Base-by-base conservation (phyloP, 2,329 filamentous ascomycete species). In the Colletotrichum chrysophilum region DNA sequence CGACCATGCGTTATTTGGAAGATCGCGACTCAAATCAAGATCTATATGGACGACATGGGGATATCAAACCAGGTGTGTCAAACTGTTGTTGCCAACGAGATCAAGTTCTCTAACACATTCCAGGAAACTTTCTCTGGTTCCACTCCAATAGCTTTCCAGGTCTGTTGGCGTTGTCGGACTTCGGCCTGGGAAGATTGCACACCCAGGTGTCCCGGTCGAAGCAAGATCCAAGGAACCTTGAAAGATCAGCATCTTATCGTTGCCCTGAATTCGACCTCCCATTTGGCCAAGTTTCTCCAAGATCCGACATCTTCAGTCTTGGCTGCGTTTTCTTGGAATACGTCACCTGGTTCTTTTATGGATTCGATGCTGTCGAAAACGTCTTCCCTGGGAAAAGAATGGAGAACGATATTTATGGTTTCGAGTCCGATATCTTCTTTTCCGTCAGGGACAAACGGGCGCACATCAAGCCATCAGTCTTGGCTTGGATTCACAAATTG, bases 321-420 rank as follows among this genome's bases (percentile, higher is more conserved):
- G 84, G 83, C 0, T 86, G 84, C 56, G 74, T 85, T 0, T 83
- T 80, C 30, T 75, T 86, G 2, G 84, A 86, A 67, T 81, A 84
- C 7, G 75, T 81, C n/a, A 85, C 83, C 1, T 86, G 83, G 83
- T 76, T 82, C 9, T 3, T 85, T 4, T 30, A 69, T 14, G 84
- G 82, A 1, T 55, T 68, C 2, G 61, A 80, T 1, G 62, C 66
- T 5, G 75, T 81, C 0, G 43, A 70, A 10, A 43, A 79, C 0
- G 34, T 7, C 2, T 81, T 81, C 16, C 61, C 78, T 0, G 18
- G 61, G 1, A 8, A 7, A 1, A 75, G 79, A 12, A 18, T 38
- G 1, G 74, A 74, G 32, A 65, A 26, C 30, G 73, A 75, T 43
- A 67, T 67, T 5, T 28, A 75, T 18, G 69, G 61, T 5, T 66